These are phyloP conservation scores for Cubamyces sp. DNA, from an alignment of 768 basidiomycete species.

Conservation along the genomic window DNA sequence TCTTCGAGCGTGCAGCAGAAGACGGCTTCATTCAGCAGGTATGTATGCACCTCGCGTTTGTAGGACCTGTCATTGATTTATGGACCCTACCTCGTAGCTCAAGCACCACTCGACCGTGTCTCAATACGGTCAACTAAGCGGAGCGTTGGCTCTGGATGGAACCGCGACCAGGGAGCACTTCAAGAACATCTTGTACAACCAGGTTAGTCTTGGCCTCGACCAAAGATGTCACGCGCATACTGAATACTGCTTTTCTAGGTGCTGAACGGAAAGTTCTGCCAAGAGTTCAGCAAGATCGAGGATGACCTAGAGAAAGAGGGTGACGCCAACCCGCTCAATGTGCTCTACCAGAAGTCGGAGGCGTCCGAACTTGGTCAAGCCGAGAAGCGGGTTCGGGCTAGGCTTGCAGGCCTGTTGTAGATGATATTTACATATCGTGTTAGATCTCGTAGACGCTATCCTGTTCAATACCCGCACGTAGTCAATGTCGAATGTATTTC, in stretches of 20 bases:
- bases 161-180: slow-evolving; percentile 53
- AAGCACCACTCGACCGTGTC: slow-evolving; percentile 66
- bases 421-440: neutral
- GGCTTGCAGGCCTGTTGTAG: slow-evolving; percentile 48
- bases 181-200: slow-evolving; percentile 60
- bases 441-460: neutral
- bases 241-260: slow-evolving; percentile 39
- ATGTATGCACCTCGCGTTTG: slow-evolving; percentile 10
- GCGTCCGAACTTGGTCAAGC: slow-evolving; percentile 59
- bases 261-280: slow-evolving; percentile 61
- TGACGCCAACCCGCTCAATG: slow-evolving; percentile 54
- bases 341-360: slow-evolving; percentile 53
- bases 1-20: slow-evolving; percentile 69
- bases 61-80: neutral
- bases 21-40: slow-evolving; percentile 66
- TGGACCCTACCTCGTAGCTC: slow-evolving; percentile 40
- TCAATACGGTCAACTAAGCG: slow-evolving; percentile 64
- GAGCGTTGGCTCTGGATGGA: slow-evolving; percentile 60
- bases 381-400: slow-evolving; percentile 59
- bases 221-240: neutral
- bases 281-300: slow-evolving; percentile 59
- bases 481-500: no score
- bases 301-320: slow-evolving; percentile 60
- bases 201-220: slow-evolving; percentile 37
- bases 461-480: no score